These are phyloP conservation scores for Lecanicillium sp. DNA, from an alignment of 2,329 filamentous ascomycete species.

Conservation along the genomic window DNA sequence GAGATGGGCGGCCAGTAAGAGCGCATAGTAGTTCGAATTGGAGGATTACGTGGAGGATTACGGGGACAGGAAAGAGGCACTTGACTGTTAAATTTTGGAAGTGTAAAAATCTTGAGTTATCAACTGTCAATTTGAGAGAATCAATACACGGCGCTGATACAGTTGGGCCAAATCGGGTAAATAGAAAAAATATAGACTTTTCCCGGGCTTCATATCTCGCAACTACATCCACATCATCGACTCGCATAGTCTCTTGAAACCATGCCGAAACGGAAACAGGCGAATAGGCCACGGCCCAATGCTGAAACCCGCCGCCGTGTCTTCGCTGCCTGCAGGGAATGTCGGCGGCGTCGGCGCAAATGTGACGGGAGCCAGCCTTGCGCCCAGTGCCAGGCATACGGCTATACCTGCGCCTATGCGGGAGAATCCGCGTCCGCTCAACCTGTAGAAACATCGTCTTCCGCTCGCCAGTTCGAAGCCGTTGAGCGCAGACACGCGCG, in stretches of 20 bases:
- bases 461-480: neutral
- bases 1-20: neutral
- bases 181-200: too few species aligned
- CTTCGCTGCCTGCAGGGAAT: slow-evolving; percentile 15
- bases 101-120: too few species aligned
- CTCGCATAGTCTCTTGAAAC: neutral
- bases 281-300: neutral
- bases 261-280: slow-evolving; percentile 9
- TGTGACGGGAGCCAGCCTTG: slow-evolving; percentile 16
- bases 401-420: slow-evolving; percentile 16
- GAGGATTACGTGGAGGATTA: neutral
- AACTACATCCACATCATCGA: neutral
- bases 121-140: too few species aligned
- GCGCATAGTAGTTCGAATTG: too few species aligned
- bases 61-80: neutral
- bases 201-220: neutral
- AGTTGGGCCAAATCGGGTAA: too few species aligned
- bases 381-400: slow-evolving; percentile 14
- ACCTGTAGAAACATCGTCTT: neutral
- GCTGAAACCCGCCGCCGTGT: slow-evolving; percentile 6
- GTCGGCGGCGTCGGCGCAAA: slow-evolving; percentile 16
- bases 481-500: neutral
- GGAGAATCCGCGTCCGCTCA: neutral
- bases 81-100: too few species aligned
- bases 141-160: too few species aligned